Evolutionary conservation across 2,329 filamentous ascomycete species (phyloP), one percentile per base, ranked within the genome.

Genomic region (Paracorniculantispora psalliotae): DNA sequence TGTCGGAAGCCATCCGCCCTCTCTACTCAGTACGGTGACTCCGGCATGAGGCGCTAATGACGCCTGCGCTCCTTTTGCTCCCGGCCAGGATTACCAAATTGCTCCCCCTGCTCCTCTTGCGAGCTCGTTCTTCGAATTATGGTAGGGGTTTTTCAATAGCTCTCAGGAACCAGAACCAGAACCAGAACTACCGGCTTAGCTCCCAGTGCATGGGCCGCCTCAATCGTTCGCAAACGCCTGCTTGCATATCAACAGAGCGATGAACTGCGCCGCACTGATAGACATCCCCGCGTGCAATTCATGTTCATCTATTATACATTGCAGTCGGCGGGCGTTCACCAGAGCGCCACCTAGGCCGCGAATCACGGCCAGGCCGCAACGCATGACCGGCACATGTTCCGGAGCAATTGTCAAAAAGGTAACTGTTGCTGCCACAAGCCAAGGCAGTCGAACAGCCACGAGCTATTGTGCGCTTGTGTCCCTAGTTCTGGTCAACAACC

Each of bases 1-100:
- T 58, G 56, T 58, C 56, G 56, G 56, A 58, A 51, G 48, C 9
- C 56, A 51, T 52, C 56, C 56, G 56, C 56, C 37, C 48, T 55
- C 26, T 25, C n/a, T n/a, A n/a, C n/a, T n/a, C n/a, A n/a, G n/a
- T n/a, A 6, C 28, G 13, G 25, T 50, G 19, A 44, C 53, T 50
- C 54, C 54, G 46, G 33, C 15, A 17, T 23, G 50, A 26, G 37
- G 46, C 46, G 46, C 46, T 49, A 49, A 53, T 53, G 25, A 43
- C 35, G 28, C 39, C 26, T 37, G 41, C 41, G 9, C 28, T 33
- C 28, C 28, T 37, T 33, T 57, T 12, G 33, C 25, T 28, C 5
- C 6, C 7, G 17, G 23, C 21, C 33, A 26, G 47, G 33, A 44
- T 28, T 35, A 10, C 39, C 52, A 52, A 52, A 47, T 46, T 46